These are phyloP conservation scores for Boletus huronensis DNA, from an alignment of 768 basidiomycete genomes.

Conservation along the genomic window DNA sequence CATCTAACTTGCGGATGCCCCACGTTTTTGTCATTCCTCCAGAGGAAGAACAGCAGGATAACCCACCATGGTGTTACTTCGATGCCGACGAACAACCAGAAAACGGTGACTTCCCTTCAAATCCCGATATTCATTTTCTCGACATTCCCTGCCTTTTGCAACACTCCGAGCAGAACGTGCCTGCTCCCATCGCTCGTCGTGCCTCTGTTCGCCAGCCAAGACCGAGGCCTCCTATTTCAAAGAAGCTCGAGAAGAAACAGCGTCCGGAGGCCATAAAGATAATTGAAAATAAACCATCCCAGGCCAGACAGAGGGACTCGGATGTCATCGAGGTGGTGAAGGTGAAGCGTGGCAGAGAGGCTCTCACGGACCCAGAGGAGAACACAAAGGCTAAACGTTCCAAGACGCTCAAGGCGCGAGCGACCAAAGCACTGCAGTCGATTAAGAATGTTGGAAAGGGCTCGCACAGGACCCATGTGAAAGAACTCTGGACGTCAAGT, in stretches of 20 bases:
- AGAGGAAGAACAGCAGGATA: slow-evolving; percentile 48
- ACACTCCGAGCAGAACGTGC: slow-evolving; percentile 3
- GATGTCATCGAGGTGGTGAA: slow-evolving; percentile 62
- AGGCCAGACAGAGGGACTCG: slow-evolving; percentile 22
- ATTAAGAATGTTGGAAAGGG: slow-evolving; percentile 42
- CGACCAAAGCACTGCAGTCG: slow-evolving; percentile 45
- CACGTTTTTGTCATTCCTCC: slow-evolving; percentile 56
- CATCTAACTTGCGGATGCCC: slow-evolving; percentile 34
- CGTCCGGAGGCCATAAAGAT: slow-evolving; percentile 28
- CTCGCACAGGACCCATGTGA: slow-evolving; percentile 36
- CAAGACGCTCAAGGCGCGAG: slow-evolving; percentile 44
- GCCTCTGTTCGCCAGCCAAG: slow-evolving; percentile 7
- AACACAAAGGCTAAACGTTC: slow-evolving; percentile 30
- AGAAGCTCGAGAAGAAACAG: slow-evolving; percentile 31
- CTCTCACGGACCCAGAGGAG: slow-evolving; percentile 21
- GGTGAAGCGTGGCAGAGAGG: slow-evolving; percentile 40
- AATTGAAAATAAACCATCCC: slow-evolving; percentile 19
- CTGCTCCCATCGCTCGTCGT: slow-evolving; percentile 5
- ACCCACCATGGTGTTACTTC: slow-evolving; percentile 56
- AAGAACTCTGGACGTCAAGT: slow-evolving; percentile 35
- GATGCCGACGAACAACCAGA: slow-evolving; percentile 41
- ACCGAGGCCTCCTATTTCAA: slow-evolving; percentile 6
- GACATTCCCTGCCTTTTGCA: slow-evolving; percentile 31
- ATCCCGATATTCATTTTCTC: slow-evolving; percentile 32
- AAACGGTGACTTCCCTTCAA: slow-evolving; percentile 12